Conservation (phyloP, 495 filamentous ascomycete genomes). For the Glonium stellatum region DNA sequence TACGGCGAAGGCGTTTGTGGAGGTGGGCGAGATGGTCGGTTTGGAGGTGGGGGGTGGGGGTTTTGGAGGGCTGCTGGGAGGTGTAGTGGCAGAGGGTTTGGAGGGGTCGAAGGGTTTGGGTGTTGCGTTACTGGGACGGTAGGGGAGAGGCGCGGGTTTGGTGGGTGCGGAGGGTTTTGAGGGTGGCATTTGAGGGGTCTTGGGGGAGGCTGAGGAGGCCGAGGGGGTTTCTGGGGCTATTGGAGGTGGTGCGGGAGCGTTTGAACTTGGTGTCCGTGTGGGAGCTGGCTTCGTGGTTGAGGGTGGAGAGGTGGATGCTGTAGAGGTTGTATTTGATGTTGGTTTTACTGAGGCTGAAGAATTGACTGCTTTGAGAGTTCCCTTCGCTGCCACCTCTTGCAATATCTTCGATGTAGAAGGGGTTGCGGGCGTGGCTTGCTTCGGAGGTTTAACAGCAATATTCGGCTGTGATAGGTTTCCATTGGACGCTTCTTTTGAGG, state of each 20-base stretch:
- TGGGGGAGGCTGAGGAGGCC: not conserved
- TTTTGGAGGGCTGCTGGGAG: not conserved
- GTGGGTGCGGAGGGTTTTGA: not conserved
- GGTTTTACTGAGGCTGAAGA: not conserved
- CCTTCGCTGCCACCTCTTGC: slow-evolving; percentile 17
- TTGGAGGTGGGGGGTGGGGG: not conserved
- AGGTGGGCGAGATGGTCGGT: slow-evolving; percentile 1
- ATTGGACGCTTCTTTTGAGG: not conserved
- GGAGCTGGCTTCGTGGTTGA: not conserved
- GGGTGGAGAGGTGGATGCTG: not conserved
- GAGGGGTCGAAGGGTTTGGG: not conserved
- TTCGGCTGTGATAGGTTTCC: not conserved
- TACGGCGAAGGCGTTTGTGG: not conserved
- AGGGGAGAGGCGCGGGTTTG: slow-evolving; percentile 1
- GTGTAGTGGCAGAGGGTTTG: not conserved
- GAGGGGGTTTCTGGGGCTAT: not conserved
- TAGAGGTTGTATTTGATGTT: not conserved
- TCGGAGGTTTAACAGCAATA: not conserved
- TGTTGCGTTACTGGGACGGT: not conserved
- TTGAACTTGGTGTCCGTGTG: not conserved
- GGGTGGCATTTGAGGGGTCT: not conserved
- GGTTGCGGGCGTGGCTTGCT: slow-evolving; percentile 2
- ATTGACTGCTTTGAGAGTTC: slow-evolving; percentile 1
- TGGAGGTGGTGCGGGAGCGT: not conserved
- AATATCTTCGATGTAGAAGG: slow-evolving; percentile 18